Percentiles rank a stretch among this genome's conserved stretches.
Evolutionary conservation across 805 yeast genomes (phyloP).

Genomic region (Grigorovia humatica): DNA sequence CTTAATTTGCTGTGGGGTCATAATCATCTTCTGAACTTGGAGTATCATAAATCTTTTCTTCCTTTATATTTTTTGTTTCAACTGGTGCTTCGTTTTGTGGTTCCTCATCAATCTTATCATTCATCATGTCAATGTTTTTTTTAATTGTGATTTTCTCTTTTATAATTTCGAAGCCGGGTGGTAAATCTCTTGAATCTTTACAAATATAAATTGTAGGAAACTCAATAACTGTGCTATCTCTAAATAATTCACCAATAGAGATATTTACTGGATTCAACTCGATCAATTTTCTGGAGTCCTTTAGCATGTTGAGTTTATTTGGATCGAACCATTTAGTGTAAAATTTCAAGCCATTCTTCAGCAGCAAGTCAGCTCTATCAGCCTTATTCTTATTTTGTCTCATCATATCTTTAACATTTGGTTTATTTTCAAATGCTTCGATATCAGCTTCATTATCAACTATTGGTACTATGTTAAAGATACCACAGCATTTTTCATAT

Average conservation of each 20-base stretch:
- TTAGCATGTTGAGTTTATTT: slow-evolving; percentile 19
- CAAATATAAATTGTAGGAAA: slow-evolving; percentile 60
- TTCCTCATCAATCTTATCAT: not conserved
- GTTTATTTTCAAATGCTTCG: not conserved
- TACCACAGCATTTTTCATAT: slow-evolving; percentile 19
- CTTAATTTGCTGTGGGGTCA: slow-evolving; percentile 4
- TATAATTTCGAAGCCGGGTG: slow-evolving; percentile 21
- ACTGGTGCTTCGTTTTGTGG: slow-evolving; percentile 4
- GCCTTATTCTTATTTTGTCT: slow-evolving; percentile 6
- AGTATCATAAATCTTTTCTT: not conserved
- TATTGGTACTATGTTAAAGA: slow-evolving; percentile 5
- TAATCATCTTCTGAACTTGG: slow-evolving; percentile 5
- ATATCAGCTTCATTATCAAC: not conserved
- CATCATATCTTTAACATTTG: not conserved
- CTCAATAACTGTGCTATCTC: slow-evolving; percentile 56
- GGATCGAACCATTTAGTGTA: slow-evolving; percentile 25
- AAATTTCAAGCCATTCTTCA: slow-evolving; percentile 12
- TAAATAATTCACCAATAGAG: slow-evolving; percentile 40
- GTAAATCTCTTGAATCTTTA: slow-evolving; percentile 11
- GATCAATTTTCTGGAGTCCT: slow-evolving; percentile 32
- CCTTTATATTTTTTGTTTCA: not conserved
- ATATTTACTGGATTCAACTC: slow-evolving; percentile 26
- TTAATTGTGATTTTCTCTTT: slow-evolving; percentile 8
- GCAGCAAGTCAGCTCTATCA: slow-evolving; percentile 9
- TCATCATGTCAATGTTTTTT: not conserved